phyloP scores from a whole-genome alignment of 176 grass and related monocot genomes.

The Alloteropsis semialata region DNA sequence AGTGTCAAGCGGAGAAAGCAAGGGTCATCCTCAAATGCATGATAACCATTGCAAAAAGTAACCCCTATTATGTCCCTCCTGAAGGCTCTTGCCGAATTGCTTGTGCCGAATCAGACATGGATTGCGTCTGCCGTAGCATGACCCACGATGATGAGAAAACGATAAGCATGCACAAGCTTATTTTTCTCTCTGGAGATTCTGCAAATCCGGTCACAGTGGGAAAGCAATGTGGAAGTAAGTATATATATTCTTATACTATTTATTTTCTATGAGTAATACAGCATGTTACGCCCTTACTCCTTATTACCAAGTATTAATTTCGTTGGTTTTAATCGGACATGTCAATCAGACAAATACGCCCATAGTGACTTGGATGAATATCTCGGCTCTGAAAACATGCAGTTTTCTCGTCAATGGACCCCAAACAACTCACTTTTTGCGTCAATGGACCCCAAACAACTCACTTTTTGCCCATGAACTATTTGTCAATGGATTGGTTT shows the following conservation, averaged over 20 bases:
- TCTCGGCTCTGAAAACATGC: too few relatives aligned
- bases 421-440: too few relatives aligned
- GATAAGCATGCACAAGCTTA: neutral
- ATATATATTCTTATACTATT: neutral
- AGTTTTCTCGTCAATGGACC: too few relatives aligned
- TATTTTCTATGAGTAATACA: neutral
- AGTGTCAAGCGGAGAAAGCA: neutral
- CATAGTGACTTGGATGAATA: neutral
- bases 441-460: too few relatives aligned
- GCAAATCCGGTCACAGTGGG: neutral
- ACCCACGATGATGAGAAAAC: neutral
- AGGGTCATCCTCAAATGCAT: neutral
- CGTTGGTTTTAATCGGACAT: neutral
- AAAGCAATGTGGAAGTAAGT: neutral
- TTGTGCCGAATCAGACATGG: neutral
- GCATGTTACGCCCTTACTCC: too few relatives aligned
- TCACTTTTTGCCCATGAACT: too few relatives aligned
- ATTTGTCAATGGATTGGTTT: too few relatives aligned
- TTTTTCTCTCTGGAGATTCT: neutral
- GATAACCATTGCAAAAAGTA: neutral
- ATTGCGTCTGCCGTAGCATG: neutral
- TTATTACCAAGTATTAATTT: too few relatives aligned
- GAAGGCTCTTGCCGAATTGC: neutral
- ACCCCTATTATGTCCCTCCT: neutral
- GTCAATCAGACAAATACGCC: neutral